Evolutionary conservation across 768 basidiomycete genomes (phyloP).

Genomic region (Xerocomus potaroensis): DNA sequence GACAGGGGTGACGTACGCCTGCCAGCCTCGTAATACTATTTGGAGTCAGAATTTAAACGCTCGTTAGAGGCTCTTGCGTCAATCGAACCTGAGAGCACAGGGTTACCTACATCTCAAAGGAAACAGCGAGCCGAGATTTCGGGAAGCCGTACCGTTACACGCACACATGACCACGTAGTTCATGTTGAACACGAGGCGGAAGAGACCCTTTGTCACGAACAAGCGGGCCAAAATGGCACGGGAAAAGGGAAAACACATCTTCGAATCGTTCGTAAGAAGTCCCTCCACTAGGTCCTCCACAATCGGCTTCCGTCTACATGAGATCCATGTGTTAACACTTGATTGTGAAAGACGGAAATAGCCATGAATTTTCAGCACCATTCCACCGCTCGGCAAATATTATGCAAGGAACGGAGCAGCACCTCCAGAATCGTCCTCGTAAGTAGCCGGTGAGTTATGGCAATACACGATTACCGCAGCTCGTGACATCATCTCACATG

Average conservation of each 20-base stretch:
- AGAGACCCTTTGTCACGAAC: constrained; percentile 10
- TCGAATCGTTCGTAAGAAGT: constrained; percentile 10
- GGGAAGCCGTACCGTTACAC: constrained; percentile 12
- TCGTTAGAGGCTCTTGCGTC: constrained; percentile 7
- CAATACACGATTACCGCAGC: neutral
- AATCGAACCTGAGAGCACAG: constrained; percentile 13
- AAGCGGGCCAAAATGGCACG: neutral
- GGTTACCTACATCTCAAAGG: constrained; percentile 5
- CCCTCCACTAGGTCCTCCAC: constrained; percentile 5
- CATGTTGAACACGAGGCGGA: constrained; percentile 24
- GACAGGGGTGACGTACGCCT: constrained; percentile 29
- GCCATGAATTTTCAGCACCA: neutral
- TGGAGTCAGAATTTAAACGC: constrained; percentile 25
- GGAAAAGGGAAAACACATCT: no score
- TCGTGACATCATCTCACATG: constrained; percentile 2
- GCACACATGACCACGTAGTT: constrained; percentile 12
- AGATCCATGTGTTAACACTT: constrained; percentile 10
- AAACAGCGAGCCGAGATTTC: constrained; percentile 1
- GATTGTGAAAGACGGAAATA: constrained; percentile 4
- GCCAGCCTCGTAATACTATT: constrained; percentile 13
- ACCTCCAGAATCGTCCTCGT: neutral
- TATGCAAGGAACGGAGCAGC: constrained; percentile 6
- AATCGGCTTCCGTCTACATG: constrained; percentile 3
- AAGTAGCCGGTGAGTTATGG: constrained; percentile 1
- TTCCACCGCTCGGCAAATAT: neutral